Evolutionary conservation across 2,329 filamentous ascomycete genomes (phyloP).

Genomic region (Exserohilum turcica): DNA sequence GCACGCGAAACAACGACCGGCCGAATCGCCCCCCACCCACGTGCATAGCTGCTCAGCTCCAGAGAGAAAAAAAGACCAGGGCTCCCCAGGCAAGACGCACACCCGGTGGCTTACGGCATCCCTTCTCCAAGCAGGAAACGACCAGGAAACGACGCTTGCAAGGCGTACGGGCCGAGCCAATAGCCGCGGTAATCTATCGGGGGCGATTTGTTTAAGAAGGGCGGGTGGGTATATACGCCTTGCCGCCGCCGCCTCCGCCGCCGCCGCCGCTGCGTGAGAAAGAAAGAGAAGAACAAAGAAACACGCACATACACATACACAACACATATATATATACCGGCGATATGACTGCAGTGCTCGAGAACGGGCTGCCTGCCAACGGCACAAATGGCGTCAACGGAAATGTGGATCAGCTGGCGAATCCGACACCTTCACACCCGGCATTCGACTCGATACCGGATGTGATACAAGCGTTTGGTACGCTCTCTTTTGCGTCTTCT

Average conservation of each 20-base stretch:
- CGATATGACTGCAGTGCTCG: slow-evolving; percentile 32
- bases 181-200: background rate
- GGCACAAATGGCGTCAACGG: slow-evolving; percentile 27
- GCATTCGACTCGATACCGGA: slow-evolving; percentile 56
- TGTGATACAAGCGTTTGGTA: slow-evolving; percentile 53
- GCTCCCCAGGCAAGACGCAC: slow-evolving; percentile 1
- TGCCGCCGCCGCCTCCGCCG: no score
- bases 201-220: background rate
- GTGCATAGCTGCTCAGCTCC: no score
- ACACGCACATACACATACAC: background rate
- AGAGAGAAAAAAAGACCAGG: background rate
- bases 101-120: slow-evolving; percentile 10
- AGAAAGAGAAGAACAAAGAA: background rate
- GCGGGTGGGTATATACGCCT: background rate
- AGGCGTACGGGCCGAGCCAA: slow-evolving; percentile 1
- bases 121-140: slow-evolving; percentile 8
- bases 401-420: slow-evolving; percentile 22
- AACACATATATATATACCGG: background rate
- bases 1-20: background rate
- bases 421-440: slow-evolving; percentile 40
- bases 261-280: background rate
- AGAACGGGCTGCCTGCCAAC: slow-evolving; percentile 20
- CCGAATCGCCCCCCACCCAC: background rate
- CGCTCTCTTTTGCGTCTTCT: background rate
- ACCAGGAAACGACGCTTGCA: background rate